A percentile compares a stretch with the other conserved stretches of the same genome.
These are phyloP conservation scores for Epithemia pelagica DNA, from an alignment of 108 stramenopile genomes.

Conservation along the genomic window DNA sequence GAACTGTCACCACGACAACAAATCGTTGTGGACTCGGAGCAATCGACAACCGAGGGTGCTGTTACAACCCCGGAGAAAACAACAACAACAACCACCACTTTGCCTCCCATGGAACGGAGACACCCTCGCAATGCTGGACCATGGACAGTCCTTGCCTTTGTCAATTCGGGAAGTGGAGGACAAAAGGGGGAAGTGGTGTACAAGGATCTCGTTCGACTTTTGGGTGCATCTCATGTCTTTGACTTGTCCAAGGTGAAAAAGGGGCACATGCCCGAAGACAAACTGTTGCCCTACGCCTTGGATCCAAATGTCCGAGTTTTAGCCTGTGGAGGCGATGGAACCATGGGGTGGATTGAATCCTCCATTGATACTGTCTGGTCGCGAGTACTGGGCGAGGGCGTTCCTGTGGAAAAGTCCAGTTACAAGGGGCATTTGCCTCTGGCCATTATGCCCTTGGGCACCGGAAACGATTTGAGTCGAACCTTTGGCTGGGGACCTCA, in stretches of 20 bases:
- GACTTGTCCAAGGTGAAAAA: conserved; percentile 34
- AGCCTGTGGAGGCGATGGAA: conserved; percentile 68
- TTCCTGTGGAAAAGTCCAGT: conserved; percentile 16
- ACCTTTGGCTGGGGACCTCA: conserved; percentile 51
- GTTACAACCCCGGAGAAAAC: not conserved
- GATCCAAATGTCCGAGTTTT: conserved; percentile 44
- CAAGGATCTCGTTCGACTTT: conserved; percentile 15
- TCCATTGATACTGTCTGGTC: conserved; percentile 48
- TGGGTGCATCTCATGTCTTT: conserved; percentile 32
- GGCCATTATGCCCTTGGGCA: conserved; percentile 73
- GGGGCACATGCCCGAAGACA: conserved; percentile 45
- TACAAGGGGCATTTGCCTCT: conserved; percentile 43
- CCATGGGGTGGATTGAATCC: conserved; percentile 63
- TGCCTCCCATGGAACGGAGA: not conserved
- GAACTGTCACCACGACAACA: not conserved
- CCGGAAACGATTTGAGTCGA: conserved; percentile 61
- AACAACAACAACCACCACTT: too few species aligned
- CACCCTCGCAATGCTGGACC: conserved; percentile 34
- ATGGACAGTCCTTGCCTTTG: conserved; percentile 42
- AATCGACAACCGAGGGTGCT: not conserved
- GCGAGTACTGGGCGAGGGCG: conserved; percentile 17
- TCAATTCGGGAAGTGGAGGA: conserved; percentile 38
- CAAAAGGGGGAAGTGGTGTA: conserved; percentile 22
- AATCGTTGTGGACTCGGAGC: not conserved
- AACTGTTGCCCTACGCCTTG: conserved; percentile 28